Evolutionary conservation across 352 stramenopile genomes (phyloP), one percentile per base, ranked within the genome.

Genomic region (Elongisporangium senticosum): DNA sequence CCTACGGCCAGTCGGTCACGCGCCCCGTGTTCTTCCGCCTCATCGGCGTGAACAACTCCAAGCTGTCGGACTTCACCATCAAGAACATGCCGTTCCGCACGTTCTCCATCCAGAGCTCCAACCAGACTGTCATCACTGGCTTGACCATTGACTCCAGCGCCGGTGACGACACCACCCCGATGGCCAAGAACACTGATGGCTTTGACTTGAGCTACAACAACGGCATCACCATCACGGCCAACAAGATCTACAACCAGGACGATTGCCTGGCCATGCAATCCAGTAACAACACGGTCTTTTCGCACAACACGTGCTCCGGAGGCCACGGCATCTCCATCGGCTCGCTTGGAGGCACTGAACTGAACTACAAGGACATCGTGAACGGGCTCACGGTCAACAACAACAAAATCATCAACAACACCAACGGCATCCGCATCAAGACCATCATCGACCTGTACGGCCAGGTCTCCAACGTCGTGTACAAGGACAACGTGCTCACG

Each of bases 351-450:
- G 67, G 67, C 21, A 39, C 19, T 4, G 24, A 39, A 1, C 33
- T 71, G 6, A 49, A 63, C 37, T 43, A 40, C 19, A 40, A 56
- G 13, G 40, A 57, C 56, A n/a, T 68, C 65, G n/a, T 54, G 68
- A 33, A 57, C 51, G 49, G 57, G 62, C 58, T 74, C 51, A 64
- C 57, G 0, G 62, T 74, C 7, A 49, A 51, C 3, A 59, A 63
- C 63, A 69, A 68, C 59, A 61, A 62, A n/a, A 71, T 71, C 59
- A 60, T 61, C 58, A 68, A 71, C 64, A 65, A 51, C 47, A 56
- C 40, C 39, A 17, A 71, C 51, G 64, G 61, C n/a, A 67, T 71
- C 43, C 67, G 67, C 51, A 74, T 74, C 63, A 74, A 74, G 63
- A 71, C 67, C 37, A 67, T 74, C 58, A 43, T 67, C 7, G 61